These are phyloP conservation scores for Didymella keratinophila DNA, from an alignment of 2,329 filamentous ascomycete species.

Conservation along the genomic window DNA sequence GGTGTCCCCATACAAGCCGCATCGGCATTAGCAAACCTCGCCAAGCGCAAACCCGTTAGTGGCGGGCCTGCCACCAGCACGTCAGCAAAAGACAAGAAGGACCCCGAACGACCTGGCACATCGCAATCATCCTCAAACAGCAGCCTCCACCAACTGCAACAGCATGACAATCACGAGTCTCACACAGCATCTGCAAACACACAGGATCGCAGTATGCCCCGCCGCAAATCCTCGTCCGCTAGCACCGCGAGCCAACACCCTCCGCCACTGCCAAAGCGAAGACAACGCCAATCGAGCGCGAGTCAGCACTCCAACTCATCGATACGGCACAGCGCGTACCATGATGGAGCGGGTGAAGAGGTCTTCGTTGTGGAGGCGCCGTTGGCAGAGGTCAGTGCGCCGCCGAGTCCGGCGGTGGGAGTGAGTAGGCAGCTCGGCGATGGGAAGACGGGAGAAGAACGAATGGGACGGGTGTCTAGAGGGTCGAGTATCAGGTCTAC, in stretches of 20 bases:
- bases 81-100: slow-evolving; percentile 9
- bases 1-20: slow-evolving; percentile 60
- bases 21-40: slow-evolving; percentile 52
- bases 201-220: slow-evolving; percentile 8
- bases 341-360: slow-evolving; percentile 25
- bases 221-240: slow-evolving; percentile 23
- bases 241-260: slow-evolving; percentile 23
- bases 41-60: slow-evolving; percentile 70
- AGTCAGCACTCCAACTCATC: slow-evolving; percentile 21
- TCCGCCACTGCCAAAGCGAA: slow-evolving; percentile 60
- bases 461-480: background rate
- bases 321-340: slow-evolving; percentile 14
- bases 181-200: background rate
- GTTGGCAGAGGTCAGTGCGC: slow-evolving; percentile 31
- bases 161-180: slow-evolving; percentile 14
- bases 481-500: slow-evolving; percentile 6
- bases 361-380: slow-evolving; percentile 46
- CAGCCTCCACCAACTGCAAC: slow-evolving; percentile 13
- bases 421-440: slow-evolving; percentile 12
- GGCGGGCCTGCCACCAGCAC: background rate
- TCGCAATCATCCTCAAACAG: slow-evolving; percentile 18
- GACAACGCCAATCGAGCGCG: slow-evolving; percentile 48
- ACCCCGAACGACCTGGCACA: slow-evolving; percentile 17
- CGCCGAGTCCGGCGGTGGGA: slow-evolving; percentile 29
- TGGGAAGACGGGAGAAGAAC: background rate